Evolutionary conservation across 306 rosid species (phyloP).

Genomic region (Gleditsia sinensis): DNA sequence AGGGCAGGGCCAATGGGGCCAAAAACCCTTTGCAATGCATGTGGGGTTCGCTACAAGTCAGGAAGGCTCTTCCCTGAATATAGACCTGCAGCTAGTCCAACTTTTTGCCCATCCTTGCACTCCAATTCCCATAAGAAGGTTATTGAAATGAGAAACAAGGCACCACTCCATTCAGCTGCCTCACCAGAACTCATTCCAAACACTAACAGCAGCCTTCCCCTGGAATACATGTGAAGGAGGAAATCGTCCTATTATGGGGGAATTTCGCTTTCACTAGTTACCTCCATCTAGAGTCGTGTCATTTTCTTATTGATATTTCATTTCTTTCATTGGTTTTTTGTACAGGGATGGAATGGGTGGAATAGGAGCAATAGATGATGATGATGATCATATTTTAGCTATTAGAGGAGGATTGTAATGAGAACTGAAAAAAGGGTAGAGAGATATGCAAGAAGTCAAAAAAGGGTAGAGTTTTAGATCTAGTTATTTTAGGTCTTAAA

Average conservation of each 20-base stretch:
- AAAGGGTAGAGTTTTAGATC: constrained; percentile 73
- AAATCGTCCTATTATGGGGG: constrained; percentile 35
- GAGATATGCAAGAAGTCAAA: constrained; percentile 61
- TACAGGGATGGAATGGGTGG: constrained; percentile 78
- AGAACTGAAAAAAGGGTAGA: constrained; percentile 50
- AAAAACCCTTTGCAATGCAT: constrained; percentile 93
- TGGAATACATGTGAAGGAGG: constrained; percentile 67
- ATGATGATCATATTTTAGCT: constrained; percentile 62
- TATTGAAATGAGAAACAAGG: constrained; percentile 77
- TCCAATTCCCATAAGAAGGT: constrained; percentile 98
- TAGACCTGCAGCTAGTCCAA: constrained; percentile 97
- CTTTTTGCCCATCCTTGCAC: constrained; percentile 77
- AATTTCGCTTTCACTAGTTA: constrained; percentile 16
- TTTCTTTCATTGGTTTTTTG: constrained; percentile 76
- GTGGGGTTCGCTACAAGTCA: constrained; percentile 91
- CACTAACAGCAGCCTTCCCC: constrained; percentile 62
- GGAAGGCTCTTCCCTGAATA: constrained; percentile 95
- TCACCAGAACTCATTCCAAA: constrained; percentile 86
- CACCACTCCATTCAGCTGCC: constrained; percentile 27
- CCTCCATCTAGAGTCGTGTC: constrained; percentile 44
- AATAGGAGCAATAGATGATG: constrained; percentile 65
- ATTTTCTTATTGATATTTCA: constrained; percentile 56
- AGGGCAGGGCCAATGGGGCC: constrained; percentile 99
- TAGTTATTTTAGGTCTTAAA: constrained; percentile 58
- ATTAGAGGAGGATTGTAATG: constrained; percentile 63